Conservation (phyloP, 1,284 basidiomycete genomes). For the Sanguinoderma infundibulare region DNA sequence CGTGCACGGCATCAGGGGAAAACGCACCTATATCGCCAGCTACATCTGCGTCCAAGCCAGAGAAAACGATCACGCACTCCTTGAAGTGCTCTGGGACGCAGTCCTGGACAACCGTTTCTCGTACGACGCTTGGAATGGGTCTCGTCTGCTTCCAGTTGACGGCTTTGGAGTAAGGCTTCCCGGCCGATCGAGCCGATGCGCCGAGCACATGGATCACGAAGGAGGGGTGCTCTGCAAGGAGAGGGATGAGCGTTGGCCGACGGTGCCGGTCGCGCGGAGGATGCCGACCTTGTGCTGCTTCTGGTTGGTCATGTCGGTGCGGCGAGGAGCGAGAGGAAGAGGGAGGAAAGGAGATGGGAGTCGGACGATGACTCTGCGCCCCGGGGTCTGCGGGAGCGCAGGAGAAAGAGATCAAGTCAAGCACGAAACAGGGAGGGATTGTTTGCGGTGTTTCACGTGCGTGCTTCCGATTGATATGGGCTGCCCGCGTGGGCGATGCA, state of each 20-base stretch:
- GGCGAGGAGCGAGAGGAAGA: background rate
- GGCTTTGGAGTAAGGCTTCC: conserved; percentile 81
- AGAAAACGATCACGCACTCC: conserved; percentile 92
- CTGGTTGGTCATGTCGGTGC: conserved; percentile 28
- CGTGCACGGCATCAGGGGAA: conserved; percentile 4
- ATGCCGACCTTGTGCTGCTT: conserved; percentile 83
- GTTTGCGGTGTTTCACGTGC: too few species aligned
- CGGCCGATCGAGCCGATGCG: conserved; percentile 89
- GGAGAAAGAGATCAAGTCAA: background rate
- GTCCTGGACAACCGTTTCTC: conserved; percentile 76
- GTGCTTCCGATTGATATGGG: conserved; percentile 26
- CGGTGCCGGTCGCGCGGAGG: conserved; percentile 95
- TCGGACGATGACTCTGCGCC: conserved; percentile 5
- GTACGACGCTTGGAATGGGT: conserved; percentile 74
- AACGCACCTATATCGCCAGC: conserved; percentile 94
- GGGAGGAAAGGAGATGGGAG: background rate
- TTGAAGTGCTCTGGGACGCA: conserved; percentile 82
- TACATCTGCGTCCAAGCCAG: conserved; percentile 92
- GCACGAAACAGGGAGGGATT: conserved; percentile 10
- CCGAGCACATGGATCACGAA: conserved; percentile 90
- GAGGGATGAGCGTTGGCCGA: conserved; percentile 92
- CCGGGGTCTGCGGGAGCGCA: conserved; percentile 9
- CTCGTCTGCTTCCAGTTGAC: conserved; percentile 91
- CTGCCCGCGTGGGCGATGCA: conserved; percentile 26
- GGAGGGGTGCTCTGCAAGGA: conserved; percentile 90